Evolutionary conservation across 2,329 filamentous ascomycete species (phyloP), one percentile per base, ranked within the genome.

Genomic region (Plenodomus tracheiphilus): DNA sequence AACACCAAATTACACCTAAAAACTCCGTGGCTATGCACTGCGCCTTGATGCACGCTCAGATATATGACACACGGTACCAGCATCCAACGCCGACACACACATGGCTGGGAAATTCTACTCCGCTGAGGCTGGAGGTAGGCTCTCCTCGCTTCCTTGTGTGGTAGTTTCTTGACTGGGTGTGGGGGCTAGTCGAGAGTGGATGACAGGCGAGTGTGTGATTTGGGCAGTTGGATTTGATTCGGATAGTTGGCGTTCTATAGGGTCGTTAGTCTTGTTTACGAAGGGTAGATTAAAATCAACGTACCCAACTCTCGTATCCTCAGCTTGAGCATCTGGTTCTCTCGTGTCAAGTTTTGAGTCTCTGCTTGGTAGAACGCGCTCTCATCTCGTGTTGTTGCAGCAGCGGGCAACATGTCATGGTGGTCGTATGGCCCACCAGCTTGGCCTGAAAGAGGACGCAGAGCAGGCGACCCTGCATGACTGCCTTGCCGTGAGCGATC

Each of bases 321-420:
- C 67, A 86, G 81, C 53, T 86, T 85, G 43, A 93, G 75, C 88
- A 93, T 91, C 72, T 92, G 88, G 59, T 92, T 93, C 75, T 92
- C 89, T 20, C 89, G 79, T 18, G 85, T 81, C 61, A 93, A 73
- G 74, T 84, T 91, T 72, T 90, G 87, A 1, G 88, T 90, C 73
- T 93, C 89, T 4, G 88, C 88, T 69, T 91, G 88, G 63, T 92
- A 92, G 68, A 91, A 91, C 1, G 86, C 85, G 55, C 81, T 85
- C 68, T 92, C 88, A 62, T 91, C 88, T 16, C 88, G 78, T 7
- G 47, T 44, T 0, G 54, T 58, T 0, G 64, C 62, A 2, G 71
- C 63, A n/a, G 81, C 82, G 1, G 87, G 77, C 40, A 81, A 72
- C 75, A 80, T 84, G 43, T 90, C 85, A 46, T 86, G 84, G 57